Percentiles rank a stretch among this genome's conserved stretches.
Conservation (phyloP, 1,139 yeast genomes). For the Suhomyces kunorum region DNA sequence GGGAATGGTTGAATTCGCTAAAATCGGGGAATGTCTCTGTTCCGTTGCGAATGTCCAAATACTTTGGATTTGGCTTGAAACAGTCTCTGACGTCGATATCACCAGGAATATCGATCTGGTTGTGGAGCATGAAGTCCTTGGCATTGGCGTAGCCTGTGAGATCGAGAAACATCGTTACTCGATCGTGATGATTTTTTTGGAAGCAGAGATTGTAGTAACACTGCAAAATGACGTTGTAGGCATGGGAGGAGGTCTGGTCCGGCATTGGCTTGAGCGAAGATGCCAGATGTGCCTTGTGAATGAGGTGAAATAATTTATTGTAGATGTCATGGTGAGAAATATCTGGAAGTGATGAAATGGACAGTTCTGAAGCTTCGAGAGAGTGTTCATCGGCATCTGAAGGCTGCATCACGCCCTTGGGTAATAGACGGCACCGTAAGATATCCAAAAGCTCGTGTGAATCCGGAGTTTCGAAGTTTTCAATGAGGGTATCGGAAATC, state of each 20-base stretch:
- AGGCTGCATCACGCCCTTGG: neutral
- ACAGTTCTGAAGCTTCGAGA: neutral
- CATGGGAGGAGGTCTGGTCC: slow-evolving; percentile 11
- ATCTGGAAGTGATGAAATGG: neutral
- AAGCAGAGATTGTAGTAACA: slow-evolving; percentile 22
- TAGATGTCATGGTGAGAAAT: neutral
- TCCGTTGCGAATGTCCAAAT: neutral
- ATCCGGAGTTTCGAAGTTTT: neutral
- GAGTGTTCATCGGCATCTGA: neutral
- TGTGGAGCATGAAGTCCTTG: slow-evolving; percentile 19
- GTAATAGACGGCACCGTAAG: slow-evolving; percentile 1
- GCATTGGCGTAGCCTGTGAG: slow-evolving; percentile 28
- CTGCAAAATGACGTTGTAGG: slow-evolving; percentile 22
- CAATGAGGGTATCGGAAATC: slow-evolving; percentile 1
- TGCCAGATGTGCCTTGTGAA: slow-evolving; percentile 1
- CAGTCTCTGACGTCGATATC: slow-evolving; percentile 20
- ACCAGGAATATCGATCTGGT: slow-evolving; percentile 19
- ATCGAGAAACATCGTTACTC: slow-evolving; percentile 22
- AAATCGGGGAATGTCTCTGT: slow-evolving; percentile 10
- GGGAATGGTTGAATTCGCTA: slow-evolving; percentile 12
- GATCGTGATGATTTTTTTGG: slow-evolving; percentile 12
- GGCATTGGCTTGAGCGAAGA: neutral
- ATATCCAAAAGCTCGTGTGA: neutral
- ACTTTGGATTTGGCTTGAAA: slow-evolving; percentile 18
- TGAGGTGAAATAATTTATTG: slow-evolving; percentile 3